phyloP scores from a whole-genome alignment of 176 grass and related monocot species.

The Eleusine coracana region DNA sequence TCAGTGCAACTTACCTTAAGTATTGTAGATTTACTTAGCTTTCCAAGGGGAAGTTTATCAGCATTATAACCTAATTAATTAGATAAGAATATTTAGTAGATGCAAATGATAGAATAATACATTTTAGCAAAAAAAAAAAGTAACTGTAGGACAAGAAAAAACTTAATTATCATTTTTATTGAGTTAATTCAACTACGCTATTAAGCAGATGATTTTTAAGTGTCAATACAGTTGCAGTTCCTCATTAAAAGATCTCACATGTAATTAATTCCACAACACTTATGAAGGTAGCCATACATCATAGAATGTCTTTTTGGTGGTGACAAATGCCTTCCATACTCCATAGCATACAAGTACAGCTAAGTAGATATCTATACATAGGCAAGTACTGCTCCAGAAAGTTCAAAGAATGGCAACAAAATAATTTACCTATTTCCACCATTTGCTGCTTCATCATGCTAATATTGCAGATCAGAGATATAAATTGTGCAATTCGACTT shows the following conservation, averaged over 20 bases:
- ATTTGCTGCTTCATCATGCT: constrained; percentile 99
- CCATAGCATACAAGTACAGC: constrained; percentile 1
- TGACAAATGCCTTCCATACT: background rate
- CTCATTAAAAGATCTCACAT: background rate
- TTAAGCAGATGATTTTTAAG: constrained; percentile 18
- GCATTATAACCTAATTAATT: constrained; percentile 83
- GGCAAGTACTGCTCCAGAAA: background rate
- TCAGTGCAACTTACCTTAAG: constrained; percentile 64
- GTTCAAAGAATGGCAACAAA: background rate
- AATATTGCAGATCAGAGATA: constrained; percentile 91
- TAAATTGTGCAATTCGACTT: constrained; percentile 68
- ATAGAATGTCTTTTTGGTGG: background rate
- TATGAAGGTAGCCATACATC: constrained; percentile 14
- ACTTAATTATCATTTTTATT: background rate
- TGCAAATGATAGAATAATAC: constrained; percentile 26
- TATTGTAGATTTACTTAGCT: constrained; percentile 95
- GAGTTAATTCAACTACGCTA: constrained; percentile 6
- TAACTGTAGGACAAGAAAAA: constrained; percentile 22
- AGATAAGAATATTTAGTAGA: constrained; percentile 44
- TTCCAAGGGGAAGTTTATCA: constrained; percentile 95
- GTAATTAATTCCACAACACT: background rate
- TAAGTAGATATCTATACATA: background rate
- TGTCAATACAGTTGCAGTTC: constrained; percentile 7
- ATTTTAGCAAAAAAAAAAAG: constrained; percentile 11
- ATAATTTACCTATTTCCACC: constrained; percentile 91